Evolutionary conservation across 306 rosid species (phyloP).

Genomic region (Dryas drummondii): DNA sequence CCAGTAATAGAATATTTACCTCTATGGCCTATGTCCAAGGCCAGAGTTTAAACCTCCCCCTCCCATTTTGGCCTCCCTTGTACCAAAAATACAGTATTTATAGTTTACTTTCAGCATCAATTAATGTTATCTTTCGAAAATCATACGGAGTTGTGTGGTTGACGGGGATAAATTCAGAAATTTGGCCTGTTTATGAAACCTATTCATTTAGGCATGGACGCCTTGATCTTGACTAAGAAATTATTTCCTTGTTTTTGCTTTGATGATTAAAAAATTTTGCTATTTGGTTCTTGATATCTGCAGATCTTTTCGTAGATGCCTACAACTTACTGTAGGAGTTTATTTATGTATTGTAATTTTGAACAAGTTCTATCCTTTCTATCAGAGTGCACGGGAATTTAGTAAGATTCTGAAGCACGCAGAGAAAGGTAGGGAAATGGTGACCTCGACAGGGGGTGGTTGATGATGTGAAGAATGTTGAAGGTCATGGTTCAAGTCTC

Average conservation of each 20-base stretch:
- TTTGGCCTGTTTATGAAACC: neutral
- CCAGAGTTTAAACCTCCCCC: too few relatives aligned
- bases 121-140: neutral
- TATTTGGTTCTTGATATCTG: neutral
- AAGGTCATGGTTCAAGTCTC: constrained; percentile 24
- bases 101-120: neutral
- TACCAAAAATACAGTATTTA: neutral
- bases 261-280: neutral
- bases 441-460: constrained; percentile 31
- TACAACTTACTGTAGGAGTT: neutral
- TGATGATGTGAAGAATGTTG: constrained; percentile 33
- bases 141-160: neutral
- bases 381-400: constrained; percentile 74
- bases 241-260: neutral
- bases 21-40: too few relatives aligned
- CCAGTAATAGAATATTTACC: too few relatives aligned
- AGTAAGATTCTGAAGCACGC: constrained; percentile 54
- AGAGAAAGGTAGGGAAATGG: constrained; percentile 50
- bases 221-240: neutral
- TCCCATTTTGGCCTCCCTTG: too few relatives aligned
- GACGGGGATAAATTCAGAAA: neutral
- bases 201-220: neutral
- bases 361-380: constrained; percentile 22
- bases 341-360: neutral
- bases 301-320: neutral